These are phyloP conservation scores for Talaromyces ruber DNA, from an alignment of 495 filamentous ascomycete genomes.

Conservation along the genomic window DNA sequence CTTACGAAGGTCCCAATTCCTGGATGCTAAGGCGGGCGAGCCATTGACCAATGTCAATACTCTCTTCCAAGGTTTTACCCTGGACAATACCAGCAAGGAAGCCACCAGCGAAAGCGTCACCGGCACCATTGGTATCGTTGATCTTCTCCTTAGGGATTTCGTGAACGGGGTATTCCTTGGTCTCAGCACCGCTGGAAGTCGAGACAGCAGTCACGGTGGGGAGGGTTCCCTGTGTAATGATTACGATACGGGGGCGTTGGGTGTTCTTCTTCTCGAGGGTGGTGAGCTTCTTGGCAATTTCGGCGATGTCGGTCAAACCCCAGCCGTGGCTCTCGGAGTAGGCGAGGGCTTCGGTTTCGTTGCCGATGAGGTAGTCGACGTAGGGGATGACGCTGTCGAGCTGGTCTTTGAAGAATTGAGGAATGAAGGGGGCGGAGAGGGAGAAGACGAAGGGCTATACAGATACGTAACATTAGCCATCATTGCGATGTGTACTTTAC, in stretches of 20 bases:
- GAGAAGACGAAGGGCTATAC: constrained; percentile 70
- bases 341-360: constrained; percentile 85
- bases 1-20: constrained; percentile 93
- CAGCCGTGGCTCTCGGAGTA: constrained; percentile 74
- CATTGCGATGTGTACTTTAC: too few species aligned
- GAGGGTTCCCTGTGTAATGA: constrained; percentile 90
- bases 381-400: constrained; percentile 77
- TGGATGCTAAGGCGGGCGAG: constrained; percentile 84
- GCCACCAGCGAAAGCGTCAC: constrained; percentile 93
- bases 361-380: constrained; percentile 95
- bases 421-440: constrained; percentile 89
- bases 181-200: constrained; percentile 39
- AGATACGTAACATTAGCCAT: neutral
- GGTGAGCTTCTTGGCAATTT: constrained; percentile 80
- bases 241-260: constrained; percentile 66
- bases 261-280: constrained; percentile 85
- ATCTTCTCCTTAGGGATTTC: constrained; percentile 66
- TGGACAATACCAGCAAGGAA: constrained; percentile 83
- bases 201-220: constrained; percentile 75
- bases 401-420: constrained; percentile 94
- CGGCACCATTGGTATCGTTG: constrained; percentile 92
- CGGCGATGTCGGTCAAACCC: constrained; percentile 65
- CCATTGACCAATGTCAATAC: constrained; percentile 90
- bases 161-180: constrained; percentile 74
- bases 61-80: constrained; percentile 66